These are phyloP conservation scores for Colletotrichum abscissum DNA, from an alignment of 2,329 filamentous ascomycete species.

Conservation along the genomic window DNA sequence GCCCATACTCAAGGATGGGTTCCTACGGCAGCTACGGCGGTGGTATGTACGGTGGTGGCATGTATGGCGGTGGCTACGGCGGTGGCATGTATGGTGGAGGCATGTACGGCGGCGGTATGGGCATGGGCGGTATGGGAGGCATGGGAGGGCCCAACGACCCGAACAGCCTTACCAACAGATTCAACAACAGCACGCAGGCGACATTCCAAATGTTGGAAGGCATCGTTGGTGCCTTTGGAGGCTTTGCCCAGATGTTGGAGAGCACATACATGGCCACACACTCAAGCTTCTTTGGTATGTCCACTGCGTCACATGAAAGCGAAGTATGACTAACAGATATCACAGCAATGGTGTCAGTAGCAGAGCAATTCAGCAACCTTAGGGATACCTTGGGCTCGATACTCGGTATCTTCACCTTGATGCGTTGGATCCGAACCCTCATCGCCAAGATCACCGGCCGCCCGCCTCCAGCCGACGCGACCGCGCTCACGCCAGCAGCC, in stretches of 20 bases:
- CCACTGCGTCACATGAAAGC: not conserved
- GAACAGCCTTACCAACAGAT: constrained; percentile 93
- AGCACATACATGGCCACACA: constrained; percentile 99
- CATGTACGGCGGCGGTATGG: constrained; percentile 55
- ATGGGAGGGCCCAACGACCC: constrained; percentile 81
- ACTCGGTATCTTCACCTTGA: constrained; percentile 92
- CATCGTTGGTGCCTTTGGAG: constrained; percentile 94
- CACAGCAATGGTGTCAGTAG: constrained; percentile 95
- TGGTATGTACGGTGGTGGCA: constrained; percentile 54
- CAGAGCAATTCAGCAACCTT: constrained; percentile 95
- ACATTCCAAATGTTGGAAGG: constrained; percentile 99
- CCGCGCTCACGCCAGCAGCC: constrained; percentile 86
- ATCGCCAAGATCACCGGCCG: constrained; percentile 94
- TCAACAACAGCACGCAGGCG: constrained; percentile 93
- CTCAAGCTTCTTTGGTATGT: constrained; percentile 95
- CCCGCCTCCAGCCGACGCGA: constrained; percentile 88
- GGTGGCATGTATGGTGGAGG: constrained; percentile 37
- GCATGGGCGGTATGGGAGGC: constrained; percentile 56
- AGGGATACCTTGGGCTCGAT: constrained; percentile 94
- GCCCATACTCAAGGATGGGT: constrained; percentile 55
- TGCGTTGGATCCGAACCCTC: constrained; percentile 93
- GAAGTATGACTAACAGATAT: constrained; percentile 17
- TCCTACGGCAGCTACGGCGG: constrained; percentile 57
- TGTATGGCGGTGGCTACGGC: constrained; percentile 50
- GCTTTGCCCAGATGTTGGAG: constrained; percentile 98